Percentiles rank a stretch among this genome's conserved stretches.
Conservation (phyloP, 345 rosid species). For the Eucalyptus dawsonii region DNA sequence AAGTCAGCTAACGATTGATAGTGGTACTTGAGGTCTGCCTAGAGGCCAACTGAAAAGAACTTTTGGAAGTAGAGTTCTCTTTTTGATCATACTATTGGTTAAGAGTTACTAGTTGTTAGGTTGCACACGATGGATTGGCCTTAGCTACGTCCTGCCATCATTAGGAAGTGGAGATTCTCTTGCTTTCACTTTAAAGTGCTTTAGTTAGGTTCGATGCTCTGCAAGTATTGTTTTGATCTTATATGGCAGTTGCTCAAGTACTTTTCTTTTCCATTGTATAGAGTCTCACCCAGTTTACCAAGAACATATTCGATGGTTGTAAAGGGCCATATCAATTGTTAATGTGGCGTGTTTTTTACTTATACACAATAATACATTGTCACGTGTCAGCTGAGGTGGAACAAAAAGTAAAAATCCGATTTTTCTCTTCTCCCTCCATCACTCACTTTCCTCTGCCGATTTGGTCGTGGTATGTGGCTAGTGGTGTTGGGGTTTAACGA, state of each 20-base stretch:
- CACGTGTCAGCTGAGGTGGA: not conserved
- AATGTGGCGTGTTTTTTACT: not conserved
- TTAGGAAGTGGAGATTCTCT: not conserved
- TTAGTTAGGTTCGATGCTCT: not conserved
- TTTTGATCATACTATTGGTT: not conserved
- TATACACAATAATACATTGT: not conserved
- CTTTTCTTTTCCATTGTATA: conserved; percentile 30
- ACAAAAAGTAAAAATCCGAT: no score
- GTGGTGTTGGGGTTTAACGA: no score
- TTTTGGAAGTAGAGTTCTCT: not conserved
- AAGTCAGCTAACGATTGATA: not conserved
- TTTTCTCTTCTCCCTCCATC: not conserved
- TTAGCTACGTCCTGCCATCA: not conserved
- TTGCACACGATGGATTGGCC: not conserved
- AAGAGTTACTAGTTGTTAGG: not conserved
- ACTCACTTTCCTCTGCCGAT: not conserved
- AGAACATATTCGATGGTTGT: not conserved
- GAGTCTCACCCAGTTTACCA: conserved; percentile 83
- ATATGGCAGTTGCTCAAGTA: not conserved
- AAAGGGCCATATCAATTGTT: not conserved
- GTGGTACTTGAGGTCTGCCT: not conserved
- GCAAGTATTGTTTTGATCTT: not conserved
- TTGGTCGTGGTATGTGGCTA: no score
- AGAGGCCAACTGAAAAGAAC: not conserved
- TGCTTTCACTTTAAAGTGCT: not conserved